Conservation (phyloP, 202 grass and related monocot genomes). For the Saccharum hybrid region DNA sequence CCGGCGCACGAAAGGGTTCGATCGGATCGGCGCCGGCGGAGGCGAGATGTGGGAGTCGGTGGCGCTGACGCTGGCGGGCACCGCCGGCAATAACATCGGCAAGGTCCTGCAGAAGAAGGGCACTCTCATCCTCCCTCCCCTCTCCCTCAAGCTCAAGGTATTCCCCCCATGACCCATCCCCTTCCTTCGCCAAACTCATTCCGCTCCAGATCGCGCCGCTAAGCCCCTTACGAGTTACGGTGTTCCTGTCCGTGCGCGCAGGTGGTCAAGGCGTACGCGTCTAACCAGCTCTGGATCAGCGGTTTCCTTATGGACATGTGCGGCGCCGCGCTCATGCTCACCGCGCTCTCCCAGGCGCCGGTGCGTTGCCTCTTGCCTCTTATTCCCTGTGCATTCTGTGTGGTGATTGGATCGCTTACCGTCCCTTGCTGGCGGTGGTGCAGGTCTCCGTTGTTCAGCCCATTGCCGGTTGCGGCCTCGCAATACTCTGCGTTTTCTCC, state of each 20-base stretch:
- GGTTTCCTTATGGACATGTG: conserved; percentile 93
- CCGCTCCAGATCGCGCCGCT: conserved; percentile 17
- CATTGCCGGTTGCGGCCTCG: conserved; percentile 90
- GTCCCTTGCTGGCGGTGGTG: not conserved
- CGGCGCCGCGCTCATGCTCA: conserved; percentile 86
- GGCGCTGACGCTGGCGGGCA: conserved; percentile 80
- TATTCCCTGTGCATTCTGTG: not conserved
- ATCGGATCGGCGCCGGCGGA: conserved; percentile 33
- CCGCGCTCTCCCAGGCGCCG: conserved; percentile 84
- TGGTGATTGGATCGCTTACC: not conserved
- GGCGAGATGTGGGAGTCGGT: conserved; percentile 92
- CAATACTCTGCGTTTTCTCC: conserved; percentile 92
- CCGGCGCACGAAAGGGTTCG: conserved; percentile 17
- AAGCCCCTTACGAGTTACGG: not conserved
- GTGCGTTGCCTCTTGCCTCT: conserved; percentile 32
- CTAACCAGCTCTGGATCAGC: conserved; percentile 87
- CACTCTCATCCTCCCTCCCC: conserved; percentile 91
- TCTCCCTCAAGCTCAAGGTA: conserved; percentile 99
- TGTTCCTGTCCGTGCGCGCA: conserved; percentile 42
- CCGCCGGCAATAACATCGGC: conserved; percentile 96
- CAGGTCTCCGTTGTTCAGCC: conserved; percentile 99
- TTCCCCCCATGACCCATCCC: not conserved
- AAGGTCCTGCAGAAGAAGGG: conserved; percentile 99
- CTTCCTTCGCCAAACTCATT: not conserved
- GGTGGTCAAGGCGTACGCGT: conserved; percentile 84